phyloP scores from a whole-genome alignment of 305 asterid genomes.

The Coffea humblotiana region DNA sequence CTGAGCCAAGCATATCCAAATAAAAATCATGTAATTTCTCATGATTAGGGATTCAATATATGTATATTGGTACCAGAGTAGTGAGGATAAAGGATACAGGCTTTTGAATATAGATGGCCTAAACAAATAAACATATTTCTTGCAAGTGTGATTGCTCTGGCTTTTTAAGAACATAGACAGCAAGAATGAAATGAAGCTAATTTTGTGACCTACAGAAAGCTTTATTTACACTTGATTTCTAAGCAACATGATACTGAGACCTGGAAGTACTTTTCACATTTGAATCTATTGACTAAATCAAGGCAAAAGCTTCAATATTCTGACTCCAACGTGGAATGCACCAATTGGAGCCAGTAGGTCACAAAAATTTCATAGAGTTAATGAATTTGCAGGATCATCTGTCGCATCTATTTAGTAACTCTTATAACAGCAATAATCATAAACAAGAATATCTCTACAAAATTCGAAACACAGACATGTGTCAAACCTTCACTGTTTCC shows the following conservation, averaged over 20 bases:
- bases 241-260: neutral
- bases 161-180: neutral
- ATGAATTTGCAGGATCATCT: neutral
- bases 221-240: too few species aligned
- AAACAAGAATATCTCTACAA: neutral
- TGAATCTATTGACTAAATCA: neutral
- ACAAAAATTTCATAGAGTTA: too few species aligned
- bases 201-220: neutral
- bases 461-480: neutral
- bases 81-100: too few species aligned
- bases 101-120: neutral
- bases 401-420: neutral
- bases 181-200: neutral
- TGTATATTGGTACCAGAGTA: neutral
- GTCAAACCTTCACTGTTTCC: too few species aligned
- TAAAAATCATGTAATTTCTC: neutral
- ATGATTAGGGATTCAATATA: neutral
- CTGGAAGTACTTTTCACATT: neutral
- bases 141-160: neutral
- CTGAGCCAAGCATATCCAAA: slow-evolving; percentile 35
- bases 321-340: too few species aligned
- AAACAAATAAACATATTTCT: neutral
- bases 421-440: neutral
- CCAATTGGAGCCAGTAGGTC: too few species aligned
- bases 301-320: too few species aligned